Conservation (phyloP, 345 rosid species). For the Abelmoschus esculentus region DNA sequence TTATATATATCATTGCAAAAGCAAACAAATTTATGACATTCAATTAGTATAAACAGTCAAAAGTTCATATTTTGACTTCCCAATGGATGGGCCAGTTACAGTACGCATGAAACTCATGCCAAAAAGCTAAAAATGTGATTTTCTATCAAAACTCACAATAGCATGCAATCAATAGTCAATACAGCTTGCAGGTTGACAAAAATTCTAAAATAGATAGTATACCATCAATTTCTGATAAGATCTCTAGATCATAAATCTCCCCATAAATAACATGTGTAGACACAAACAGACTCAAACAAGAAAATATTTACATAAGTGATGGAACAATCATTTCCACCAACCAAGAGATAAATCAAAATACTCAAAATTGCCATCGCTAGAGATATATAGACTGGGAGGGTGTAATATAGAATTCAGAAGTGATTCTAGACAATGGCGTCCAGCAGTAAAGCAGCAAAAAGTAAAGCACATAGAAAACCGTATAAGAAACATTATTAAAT, state of each 20-base stretch:
- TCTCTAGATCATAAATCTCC: not conserved
- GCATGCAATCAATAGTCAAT: not conserved
- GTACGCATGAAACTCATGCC: not conserved
- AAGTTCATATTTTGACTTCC: not conserved
- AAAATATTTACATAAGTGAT: not conserved
- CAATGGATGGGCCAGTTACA: not conserved
- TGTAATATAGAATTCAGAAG: not conserved
- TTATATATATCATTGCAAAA: not conserved
- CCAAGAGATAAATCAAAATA: not conserved
- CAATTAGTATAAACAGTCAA: not conserved
- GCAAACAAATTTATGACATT: not conserved
- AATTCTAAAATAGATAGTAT: not conserved
- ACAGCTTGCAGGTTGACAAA: not conserved
- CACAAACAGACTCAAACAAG: not conserved
- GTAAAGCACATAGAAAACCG: not conserved
- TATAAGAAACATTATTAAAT: not conserved
- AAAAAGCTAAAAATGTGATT: not conserved
- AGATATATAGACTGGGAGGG: not conserved
- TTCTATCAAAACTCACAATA: not conserved
- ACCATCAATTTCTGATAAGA: not conserved
- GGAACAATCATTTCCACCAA: not conserved
- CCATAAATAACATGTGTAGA: not conserved
- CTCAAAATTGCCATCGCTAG: not conserved
- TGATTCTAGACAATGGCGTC: not conserved
- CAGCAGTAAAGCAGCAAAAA: not conserved